phyloP scores from a whole-genome alignment of 257 asterid species.

The Forsythia suspensa region DNA sequence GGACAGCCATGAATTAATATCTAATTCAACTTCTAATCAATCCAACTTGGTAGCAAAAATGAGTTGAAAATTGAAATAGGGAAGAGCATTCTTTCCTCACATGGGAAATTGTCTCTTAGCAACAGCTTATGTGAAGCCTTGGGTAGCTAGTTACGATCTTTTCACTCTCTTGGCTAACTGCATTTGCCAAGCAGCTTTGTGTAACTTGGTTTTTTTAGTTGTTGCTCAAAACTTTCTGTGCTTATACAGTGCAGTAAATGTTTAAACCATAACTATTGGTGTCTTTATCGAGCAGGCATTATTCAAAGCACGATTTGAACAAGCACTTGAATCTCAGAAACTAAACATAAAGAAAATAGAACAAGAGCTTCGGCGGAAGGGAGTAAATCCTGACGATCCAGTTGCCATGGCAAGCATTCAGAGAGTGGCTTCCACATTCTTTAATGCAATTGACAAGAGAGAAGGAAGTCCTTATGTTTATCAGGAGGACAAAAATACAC shows the following conservation, averaged over 20 bases:
- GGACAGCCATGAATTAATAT: not conserved
- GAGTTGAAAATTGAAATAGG: not conserved
- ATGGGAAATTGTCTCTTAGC: too few relatives aligned
- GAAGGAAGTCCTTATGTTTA: conserved; percentile 91
- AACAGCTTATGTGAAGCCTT: too few relatives aligned
- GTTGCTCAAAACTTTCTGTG: not conserved
- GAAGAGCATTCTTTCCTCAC: too few relatives aligned
- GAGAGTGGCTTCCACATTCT: conserved; percentile 96
- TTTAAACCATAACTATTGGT: conserved; percentile 4
- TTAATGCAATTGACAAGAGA: conserved; percentile 90
- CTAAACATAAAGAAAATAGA: conserved; percentile 87
- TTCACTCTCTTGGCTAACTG: not conserved
- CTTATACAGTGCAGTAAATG: not conserved
- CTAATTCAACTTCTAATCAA: not conserved
- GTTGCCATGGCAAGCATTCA: conserved; percentile 98
- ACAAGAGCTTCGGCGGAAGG: conserved; percentile 87
- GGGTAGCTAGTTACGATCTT: not conserved
- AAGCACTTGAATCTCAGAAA: conserved; percentile 94
- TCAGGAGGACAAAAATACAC: conserved; percentile 50
- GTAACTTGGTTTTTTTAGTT: not conserved
- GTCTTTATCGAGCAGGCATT: conserved; percentile 61
- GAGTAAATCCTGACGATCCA: conserved; percentile 94
- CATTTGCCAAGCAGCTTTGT: not conserved
- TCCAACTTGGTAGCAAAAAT: not conserved
- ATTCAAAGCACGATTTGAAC: conserved; percentile 94